Evolutionary conservation across 306 rosid genomes (phyloP).

Genomic region (Rosa chinensis): DNA sequence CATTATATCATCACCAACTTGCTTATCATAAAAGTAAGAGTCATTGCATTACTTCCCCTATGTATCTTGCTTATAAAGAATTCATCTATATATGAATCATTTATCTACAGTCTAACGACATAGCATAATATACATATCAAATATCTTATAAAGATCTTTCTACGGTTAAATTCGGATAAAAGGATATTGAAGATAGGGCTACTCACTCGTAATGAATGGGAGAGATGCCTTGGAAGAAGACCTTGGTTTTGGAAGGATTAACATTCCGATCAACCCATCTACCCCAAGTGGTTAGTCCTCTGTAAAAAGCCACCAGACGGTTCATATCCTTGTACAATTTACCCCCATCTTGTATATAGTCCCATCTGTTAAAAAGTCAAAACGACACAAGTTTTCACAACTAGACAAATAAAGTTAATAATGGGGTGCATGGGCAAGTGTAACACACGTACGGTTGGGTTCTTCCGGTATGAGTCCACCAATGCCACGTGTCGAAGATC

Average conservation of each 20-base stretch:
- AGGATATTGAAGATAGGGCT: not conserved
- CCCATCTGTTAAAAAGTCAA: constrained; percentile 48
- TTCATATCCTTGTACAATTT: constrained; percentile 78
- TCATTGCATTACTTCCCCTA: not conserved
- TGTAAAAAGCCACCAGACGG: constrained; percentile 68
- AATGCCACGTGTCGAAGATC: constrained; percentile 92
- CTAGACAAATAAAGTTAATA: not conserved
- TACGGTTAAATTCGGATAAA: not conserved
- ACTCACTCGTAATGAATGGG: constrained; percentile 87
- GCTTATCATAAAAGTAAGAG: not conserved
- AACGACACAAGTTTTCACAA: not conserved
- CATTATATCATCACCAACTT: not conserved
- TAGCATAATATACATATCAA: not conserved
- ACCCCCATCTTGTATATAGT: constrained; percentile 56
- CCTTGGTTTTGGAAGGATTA: constrained; percentile 68
- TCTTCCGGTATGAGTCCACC: constrained; percentile 93
- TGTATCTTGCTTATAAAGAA: not conserved
- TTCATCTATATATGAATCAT: not conserved
- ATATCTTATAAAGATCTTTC: not conserved
- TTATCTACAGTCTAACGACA: not conserved
- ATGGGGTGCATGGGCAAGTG: not conserved
- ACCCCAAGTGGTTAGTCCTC: constrained; percentile 82
- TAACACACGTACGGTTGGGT: constrained; percentile 68
- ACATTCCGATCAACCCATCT: constrained; percentile 72
- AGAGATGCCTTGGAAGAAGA: constrained; percentile 92